These are phyloP conservation scores for Aspergillus ustus DNA, from an alignment of 2,329 filamentous ascomycete species.

Conservation along the genomic window DNA sequence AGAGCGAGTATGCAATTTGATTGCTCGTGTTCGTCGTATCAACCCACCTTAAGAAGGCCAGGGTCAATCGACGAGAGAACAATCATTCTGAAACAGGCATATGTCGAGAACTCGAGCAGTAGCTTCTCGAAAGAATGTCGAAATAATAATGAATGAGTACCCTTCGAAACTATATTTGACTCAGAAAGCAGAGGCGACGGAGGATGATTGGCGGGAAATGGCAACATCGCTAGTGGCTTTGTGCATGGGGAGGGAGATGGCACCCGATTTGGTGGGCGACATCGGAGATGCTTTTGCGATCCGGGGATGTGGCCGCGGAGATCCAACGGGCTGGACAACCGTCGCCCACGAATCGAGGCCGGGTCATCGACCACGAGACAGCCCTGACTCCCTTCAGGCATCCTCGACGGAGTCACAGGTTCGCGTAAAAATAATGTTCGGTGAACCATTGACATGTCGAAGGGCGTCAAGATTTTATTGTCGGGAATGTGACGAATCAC, in stretches of 20 bases:
- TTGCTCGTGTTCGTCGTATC: background rate
- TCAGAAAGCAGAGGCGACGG: background rate
- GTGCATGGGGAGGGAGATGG: background rate
- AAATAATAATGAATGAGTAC: background rate
- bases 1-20: background rate
- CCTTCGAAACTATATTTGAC: background rate
- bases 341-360: background rate
- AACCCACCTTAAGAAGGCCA: background rate
- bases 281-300: background rate
- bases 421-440: too few relatives aligned
- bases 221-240: background rate
- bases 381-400: background rate
- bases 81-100: background rate
- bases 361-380: background rate
- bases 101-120: background rate
- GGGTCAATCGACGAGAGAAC: background rate
- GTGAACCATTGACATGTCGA: background rate
- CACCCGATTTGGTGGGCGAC: background rate
- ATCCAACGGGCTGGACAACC: background rate
- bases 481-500: background rate
- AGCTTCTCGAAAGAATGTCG: background rate
- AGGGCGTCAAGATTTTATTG: background rate
- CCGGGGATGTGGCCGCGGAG: background rate
- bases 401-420: background rate
- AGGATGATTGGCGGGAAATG: background rate